Evolutionary conservation across 2,329 filamentous ascomycete genomes (phyloP), one percentile per base, ranked within the genome.

Genomic region (Trichoderma oligosporum): DNA sequence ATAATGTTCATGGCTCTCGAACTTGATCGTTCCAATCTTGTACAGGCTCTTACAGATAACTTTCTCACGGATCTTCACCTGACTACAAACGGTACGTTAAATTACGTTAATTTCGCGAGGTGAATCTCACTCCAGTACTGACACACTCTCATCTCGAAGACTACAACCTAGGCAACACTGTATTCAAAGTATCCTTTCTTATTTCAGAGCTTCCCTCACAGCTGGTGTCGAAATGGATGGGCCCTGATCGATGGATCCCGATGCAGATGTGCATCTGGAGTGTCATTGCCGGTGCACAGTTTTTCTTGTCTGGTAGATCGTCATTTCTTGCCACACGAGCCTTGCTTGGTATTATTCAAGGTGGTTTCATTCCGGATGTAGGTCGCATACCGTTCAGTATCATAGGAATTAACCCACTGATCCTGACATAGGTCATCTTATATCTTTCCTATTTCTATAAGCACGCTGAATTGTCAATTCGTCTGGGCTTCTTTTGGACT

Each of bases 391-490:
- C 1, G 12, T 6, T 2, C 2, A 3, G 1, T n/a, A 12, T 27
- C 2, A 12, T 9, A 2, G 1, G 29, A 9, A 27, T 3, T n/a
- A 11, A 56, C 4, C 47, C 39, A 11, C 9, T 61, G 31, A 42
- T 67, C 12, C 52, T 41, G 25, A 7, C 7, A 3, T 14, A 56
- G 53, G 35, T 63, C 18, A 53, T 58, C 7, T 73, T 88, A 0
- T 91, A 86, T 70, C 75, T 90, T 4, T 85, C 82, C 3, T 91
- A 91, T 69, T 92, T 87, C 71, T 92, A 91, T 73, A 91, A 83
- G 44, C 82, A 82, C 0, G 78, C 78, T 52, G 88, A 91, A 67
- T 74, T 92, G 0, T 86, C 87, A 0, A 78, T 81, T 9, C 80
- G 88, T 1, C 72, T 91, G 16, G 82, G 66, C 9, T 82, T 62